Conservation (phyloP, 768 basidiomycete species). For the Crucibulum laeve region DNA sequence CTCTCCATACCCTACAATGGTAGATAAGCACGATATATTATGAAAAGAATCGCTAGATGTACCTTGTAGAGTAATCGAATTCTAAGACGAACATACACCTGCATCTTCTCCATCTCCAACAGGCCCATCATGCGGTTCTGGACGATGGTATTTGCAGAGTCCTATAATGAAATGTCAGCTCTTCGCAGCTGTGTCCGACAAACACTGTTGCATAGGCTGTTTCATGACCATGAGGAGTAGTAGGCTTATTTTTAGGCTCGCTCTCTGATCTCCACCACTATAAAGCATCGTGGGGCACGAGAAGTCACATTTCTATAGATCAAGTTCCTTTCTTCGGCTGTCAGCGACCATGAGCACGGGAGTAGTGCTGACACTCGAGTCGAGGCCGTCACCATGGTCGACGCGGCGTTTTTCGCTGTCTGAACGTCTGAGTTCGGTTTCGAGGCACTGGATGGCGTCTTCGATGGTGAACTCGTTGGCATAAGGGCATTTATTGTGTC, state of each 20-base stretch:
- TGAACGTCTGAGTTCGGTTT: slow-evolving; percentile 76
- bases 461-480: slow-evolving; percentile 73
- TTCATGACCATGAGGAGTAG: slow-evolving; percentile 18
- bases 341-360: slow-evolving; percentile 42
- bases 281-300: slow-evolving; percentile 41
- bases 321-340: slow-evolving; percentile 33
- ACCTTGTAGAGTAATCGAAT: slow-evolving; percentile 90
- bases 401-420: slow-evolving; percentile 66
- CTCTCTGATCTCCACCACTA: slow-evolving; percentile 13
- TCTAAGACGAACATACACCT: slow-evolving; percentile 85
- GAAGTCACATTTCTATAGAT: slow-evolving; percentile 58
- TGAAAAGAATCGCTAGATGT: background rate
- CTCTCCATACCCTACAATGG: slow-evolving; percentile 65
- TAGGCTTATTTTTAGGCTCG: slow-evolving; percentile 7
- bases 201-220: slow-evolving; percentile 41
- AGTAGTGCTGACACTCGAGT: slow-evolving; percentile 50
- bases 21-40: background rate
- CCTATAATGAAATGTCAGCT: slow-evolving; percentile 35
- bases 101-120: slow-evolving; percentile 98
- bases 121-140: slow-evolving; percentile 91
- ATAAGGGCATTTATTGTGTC: slow-evolving; percentile 57
- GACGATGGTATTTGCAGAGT: slow-evolving; percentile 97
- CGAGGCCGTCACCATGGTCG: slow-evolving; percentile 41
- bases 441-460: slow-evolving; percentile 81
- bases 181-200: slow-evolving; percentile 23